A percentile compares a stretch with the other conserved stretches of the same genome.
phyloP scores from a whole-genome alignment of 176 grass and related monocot species.

The Oryza glaberrima region DNA sequence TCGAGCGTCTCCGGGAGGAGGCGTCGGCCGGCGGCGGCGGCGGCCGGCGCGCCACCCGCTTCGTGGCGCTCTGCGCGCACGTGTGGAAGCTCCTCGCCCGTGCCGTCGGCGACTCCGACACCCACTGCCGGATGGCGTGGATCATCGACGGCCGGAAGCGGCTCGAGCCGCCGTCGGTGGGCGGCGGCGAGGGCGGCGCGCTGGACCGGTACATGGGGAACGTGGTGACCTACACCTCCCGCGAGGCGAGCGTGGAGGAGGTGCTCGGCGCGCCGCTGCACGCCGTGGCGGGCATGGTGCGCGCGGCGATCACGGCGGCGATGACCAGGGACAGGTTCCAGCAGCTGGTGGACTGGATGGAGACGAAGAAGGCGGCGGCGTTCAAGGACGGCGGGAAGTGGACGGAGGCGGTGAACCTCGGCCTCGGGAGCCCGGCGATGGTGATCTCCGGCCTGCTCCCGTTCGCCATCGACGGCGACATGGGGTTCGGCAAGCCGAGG shows the following conservation, averaged over 20 bases:
- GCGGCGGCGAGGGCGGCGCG: constrained; percentile 28
- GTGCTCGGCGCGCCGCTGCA: constrained; percentile 37
- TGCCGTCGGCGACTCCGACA: constrained; percentile 53
- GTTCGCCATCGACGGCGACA: constrained; percentile 58
- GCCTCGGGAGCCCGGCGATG: constrained; percentile 62
- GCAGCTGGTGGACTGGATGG: constrained; percentile 84
- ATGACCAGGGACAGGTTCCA: constrained; percentile 51
- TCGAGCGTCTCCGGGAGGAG: constrained; percentile 33
- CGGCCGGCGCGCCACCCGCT: not conserved
- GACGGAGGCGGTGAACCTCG: constrained; percentile 69
- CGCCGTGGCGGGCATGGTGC: constrained; percentile 35
- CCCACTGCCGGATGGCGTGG: constrained; percentile 68
- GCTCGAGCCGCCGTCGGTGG: constrained; percentile 39
- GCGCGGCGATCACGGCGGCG: constrained; percentile 48
- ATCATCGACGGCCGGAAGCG: constrained; percentile 59
- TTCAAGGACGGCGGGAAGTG: constrained; percentile 73
- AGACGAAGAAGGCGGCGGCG: constrained; percentile 52
- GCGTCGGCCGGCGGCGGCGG: not conserved
- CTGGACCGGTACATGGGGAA: constrained; percentile 66
- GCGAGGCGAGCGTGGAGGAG: constrained; percentile 47
- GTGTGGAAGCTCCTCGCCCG: constrained; percentile 70
- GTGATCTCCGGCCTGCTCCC: constrained; percentile 52
- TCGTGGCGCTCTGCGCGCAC: constrained; percentile 66
- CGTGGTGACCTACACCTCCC: constrained; percentile 56
- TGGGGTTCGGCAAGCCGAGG: constrained; percentile 61